Percentiles rank a stretch among this genome's conserved stretches.
Conservation (phyloP, 495 filamentous ascomycete genomes). For the Pseudoneurospora amorphoporcata region DNA sequence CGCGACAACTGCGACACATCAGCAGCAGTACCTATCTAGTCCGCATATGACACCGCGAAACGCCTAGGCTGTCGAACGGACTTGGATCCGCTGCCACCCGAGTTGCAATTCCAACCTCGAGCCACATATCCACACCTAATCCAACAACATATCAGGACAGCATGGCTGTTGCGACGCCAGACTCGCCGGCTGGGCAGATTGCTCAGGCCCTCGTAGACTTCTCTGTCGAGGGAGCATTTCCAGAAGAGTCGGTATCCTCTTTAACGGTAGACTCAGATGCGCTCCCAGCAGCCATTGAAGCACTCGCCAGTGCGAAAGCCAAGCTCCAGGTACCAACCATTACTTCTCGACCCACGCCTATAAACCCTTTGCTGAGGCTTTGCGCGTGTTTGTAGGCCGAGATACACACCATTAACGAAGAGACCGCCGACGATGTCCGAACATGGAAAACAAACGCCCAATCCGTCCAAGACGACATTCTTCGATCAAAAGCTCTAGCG, state of each 20-base stretch:
- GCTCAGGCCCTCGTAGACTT: slow-evolving; percentile 63
- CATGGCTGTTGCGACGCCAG: slow-evolving; percentile 10
- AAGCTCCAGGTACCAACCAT: slow-evolving; percentile 51
- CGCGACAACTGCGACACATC: background rate
- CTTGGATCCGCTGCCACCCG: background rate
- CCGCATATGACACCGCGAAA: background rate
- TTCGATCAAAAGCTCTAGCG: slow-evolving; percentile 58
- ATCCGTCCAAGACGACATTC: slow-evolving; percentile 72
- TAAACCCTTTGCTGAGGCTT: slow-evolving; percentile 3
- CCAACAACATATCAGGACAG: background rate
- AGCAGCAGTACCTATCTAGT: background rate
- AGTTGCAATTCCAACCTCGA: background rate
- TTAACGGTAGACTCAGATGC: slow-evolving; percentile 47
- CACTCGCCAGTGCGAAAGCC: slow-evolving; percentile 53
- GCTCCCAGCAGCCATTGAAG: slow-evolving; percentile 52
- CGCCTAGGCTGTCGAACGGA: background rate
- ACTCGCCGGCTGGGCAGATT: slow-evolving; percentile 23
- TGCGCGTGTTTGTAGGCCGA: slow-evolving; percentile 39
- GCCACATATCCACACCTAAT: background rate
- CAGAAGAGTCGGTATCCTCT: slow-evolving; percentile 61
- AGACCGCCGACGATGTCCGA: slow-evolving; percentile 66
- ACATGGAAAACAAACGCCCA: slow-evolving; percentile 77
- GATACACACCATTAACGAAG: slow-evolving; percentile 60
- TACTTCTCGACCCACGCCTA: background rate
- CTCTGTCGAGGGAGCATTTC: slow-evolving; percentile 59